Base-by-base conservation (phyloP, 208 protist species). In the Vickermania ingenoplastis region DNA sequence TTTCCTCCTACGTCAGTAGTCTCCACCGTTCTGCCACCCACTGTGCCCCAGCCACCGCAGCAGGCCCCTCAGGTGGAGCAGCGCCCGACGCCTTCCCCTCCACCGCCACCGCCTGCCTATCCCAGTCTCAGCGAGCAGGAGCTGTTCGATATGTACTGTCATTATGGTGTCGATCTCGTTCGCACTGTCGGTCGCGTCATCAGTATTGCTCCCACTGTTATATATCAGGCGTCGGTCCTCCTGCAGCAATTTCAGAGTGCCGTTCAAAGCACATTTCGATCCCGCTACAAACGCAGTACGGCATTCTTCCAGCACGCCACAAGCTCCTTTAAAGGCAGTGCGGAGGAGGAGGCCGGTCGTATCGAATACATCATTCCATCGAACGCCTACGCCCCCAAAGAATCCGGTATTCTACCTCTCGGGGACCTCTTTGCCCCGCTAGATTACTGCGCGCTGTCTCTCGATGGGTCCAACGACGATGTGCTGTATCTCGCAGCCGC, bases 111-210 rank as follows among this genome's bases (percentile, higher is more conserved):
- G 36, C 36, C 7, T 17, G 11, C 11, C 36, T 45, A 7, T 45
- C 36, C 17, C 36, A 7, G 36, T 7, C 36, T 45, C 17, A n/a
- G 36, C 36, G 36, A 45, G 17, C 11, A 17, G 17, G 11, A 45
- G 17, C 36, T 45, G 36, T 45, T n/a, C 17, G 11, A 45, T 17
- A n/a, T 45, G 36, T 45, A 45, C 17, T 45, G 50, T 50, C 74
- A 76, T 2, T 92, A 94, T 54, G 83, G 80, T 14, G 82, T 75
- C 0, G 88, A 94, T 57, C 67, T 94, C 17, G 84, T 92, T 49
- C 79, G 88, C 14, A 89, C 80, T 0, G 75, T 60, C 2, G 81
- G 84, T 28, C 45, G 83, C 22, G 57, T 92, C 14, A 45, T 89
- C 21, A 69, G 64, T 56, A 84, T 75, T 7, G 83, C 75, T 0